These are phyloP conservation scores for Gossypium mustelinum DNA, from an alignment of 345 rosid genomes.

Conservation along the genomic window DNA sequence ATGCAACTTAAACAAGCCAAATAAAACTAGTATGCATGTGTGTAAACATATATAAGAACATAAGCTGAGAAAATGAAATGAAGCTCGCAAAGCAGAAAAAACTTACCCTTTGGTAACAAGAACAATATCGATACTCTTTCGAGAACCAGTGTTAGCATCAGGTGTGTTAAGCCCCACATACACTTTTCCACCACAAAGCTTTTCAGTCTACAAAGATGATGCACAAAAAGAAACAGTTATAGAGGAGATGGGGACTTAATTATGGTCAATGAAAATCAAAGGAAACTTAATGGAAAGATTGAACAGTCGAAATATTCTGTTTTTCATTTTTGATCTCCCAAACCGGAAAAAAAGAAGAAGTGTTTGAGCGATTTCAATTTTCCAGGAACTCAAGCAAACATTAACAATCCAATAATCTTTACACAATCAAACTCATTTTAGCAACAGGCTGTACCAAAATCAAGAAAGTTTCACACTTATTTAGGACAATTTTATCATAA, in stretches of 20 bases:
- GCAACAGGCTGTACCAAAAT: not conserved
- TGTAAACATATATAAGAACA: too few relatives aligned
- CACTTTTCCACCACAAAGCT: slow-evolving; percentile 78
- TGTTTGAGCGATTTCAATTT: not conserved
- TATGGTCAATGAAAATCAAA: not conserved
- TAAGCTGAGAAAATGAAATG: not conserved
- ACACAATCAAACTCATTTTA: not conserved
- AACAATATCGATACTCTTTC: slow-evolving; percentile 65
- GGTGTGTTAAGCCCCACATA: slow-evolving; percentile 89
- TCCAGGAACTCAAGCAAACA: slow-evolving; percentile 8
- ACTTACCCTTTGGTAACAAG: slow-evolving; percentile 60
- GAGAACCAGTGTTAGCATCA: slow-evolving; percentile 73
- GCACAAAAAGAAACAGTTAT: not conserved
- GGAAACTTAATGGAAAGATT: not conserved
- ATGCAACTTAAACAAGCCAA: too few relatives aligned
- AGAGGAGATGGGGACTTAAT: not conserved
- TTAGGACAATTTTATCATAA: not conserved
- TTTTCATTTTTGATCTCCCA: not conserved
- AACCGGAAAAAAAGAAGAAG: too few relatives aligned
- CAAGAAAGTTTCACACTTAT: not conserved
- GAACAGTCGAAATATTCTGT: not conserved
- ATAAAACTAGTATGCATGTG: too few relatives aligned
- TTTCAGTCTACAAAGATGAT: slow-evolving; percentile 54
- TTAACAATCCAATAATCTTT: not conserved
- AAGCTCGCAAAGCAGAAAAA: not conserved